These are phyloP conservation scores for Apiotrichum porosum DNA, from an alignment of 1,284 basidiomycete species.

Conservation along the genomic window DNA sequence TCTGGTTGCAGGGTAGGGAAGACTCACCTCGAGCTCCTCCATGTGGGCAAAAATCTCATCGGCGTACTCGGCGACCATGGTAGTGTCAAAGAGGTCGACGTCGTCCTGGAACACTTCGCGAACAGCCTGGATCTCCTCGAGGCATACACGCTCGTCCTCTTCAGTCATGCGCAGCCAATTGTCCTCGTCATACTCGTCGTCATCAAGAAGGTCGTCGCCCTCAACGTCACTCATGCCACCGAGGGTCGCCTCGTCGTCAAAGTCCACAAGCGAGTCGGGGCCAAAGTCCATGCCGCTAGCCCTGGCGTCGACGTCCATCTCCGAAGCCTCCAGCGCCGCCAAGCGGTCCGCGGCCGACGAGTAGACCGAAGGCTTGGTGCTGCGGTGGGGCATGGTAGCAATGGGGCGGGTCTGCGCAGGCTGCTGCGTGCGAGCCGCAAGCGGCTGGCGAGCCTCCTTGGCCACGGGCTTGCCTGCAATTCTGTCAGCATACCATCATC, in stretches of 20 bases:
- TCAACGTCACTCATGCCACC: conserved; percentile 19
- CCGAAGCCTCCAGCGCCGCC: conserved; percentile 11
- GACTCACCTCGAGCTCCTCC: conserved; percentile 75
- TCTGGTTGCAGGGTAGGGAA: too few species aligned
- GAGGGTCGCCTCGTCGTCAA: conserved; percentile 11
- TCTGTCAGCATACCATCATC: neutral
- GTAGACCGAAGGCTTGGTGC: conserved; percentile 18
- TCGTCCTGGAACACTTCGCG: conserved; percentile 58
- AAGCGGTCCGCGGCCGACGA: conserved; percentile 16
- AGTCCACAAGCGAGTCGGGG: conserved; percentile 12
- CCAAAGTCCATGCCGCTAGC: neutral
- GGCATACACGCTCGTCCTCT: conserved; percentile 36
- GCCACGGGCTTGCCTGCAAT: conserved; percentile 21
- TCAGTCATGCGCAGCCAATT: conserved; percentile 63
- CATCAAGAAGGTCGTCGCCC: conserved; percentile 28
- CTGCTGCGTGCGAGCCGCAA: conserved; percentile 24
- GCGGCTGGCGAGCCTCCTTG: conserved; percentile 35
- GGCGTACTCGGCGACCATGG: conserved; percentile 97
- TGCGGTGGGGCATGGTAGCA: conserved; percentile 36
- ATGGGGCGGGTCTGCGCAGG: conserved; percentile 29
- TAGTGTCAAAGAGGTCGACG: conserved; percentile 80
- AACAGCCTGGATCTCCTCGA: conserved; percentile 41
- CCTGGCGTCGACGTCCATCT: conserved; percentile 39
- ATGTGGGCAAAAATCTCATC: conserved; percentile 98
- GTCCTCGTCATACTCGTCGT: conserved; percentile 54